A percentile compares a stretch with the other conserved stretches of the same genome.
phyloP scores from a whole-genome alignment of 768 basidiomycete species.

The Hebeloma cylindrosporum region DNA sequence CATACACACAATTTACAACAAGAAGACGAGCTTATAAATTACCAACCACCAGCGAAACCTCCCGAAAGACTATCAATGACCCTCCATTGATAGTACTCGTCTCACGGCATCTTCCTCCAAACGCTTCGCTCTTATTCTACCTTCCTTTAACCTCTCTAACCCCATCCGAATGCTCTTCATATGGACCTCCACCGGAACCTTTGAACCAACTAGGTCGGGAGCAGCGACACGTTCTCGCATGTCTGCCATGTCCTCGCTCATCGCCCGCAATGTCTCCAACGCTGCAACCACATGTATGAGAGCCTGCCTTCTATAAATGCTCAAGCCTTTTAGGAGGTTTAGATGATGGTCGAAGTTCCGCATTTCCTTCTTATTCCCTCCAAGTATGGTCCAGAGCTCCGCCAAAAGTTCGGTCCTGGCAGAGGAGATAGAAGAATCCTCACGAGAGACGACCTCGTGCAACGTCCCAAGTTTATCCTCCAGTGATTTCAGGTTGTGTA shows the following conservation, averaged over 20 bases:
- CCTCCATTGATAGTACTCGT: conserved; percentile 28
- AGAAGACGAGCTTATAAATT: too few relatives aligned
- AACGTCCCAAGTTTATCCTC: conserved; percentile 59
- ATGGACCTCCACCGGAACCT: conserved; percentile 70
- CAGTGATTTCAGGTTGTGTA: conserved; percentile 56
- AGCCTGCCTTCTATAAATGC: conserved; percentile 59
- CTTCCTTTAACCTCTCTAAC: conserved; percentile 59
- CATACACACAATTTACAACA: too few relatives aligned
- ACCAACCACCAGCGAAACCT: background rate
- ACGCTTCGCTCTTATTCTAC: conserved; percentile 50
- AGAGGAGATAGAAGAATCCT: conserved; percentile 45
- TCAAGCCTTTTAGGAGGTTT: conserved; percentile 52
- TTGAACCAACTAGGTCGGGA: conserved; percentile 60
- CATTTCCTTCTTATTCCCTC: conserved; percentile 54
- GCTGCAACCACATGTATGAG: conserved; percentile 65
- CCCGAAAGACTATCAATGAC: conserved; percentile 3
- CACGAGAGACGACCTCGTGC: conserved; percentile 59
- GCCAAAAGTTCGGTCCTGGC: conserved; percentile 58
- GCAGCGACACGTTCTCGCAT: conserved; percentile 69
- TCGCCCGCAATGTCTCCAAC: conserved; percentile 55
- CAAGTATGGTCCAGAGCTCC: conserved; percentile 68
- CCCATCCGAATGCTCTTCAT: conserved; percentile 70
- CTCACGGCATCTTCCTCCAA: conserved; percentile 42
- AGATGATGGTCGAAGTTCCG: conserved; percentile 53
- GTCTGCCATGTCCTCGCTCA: conserved; percentile 78